phyloP scores from a whole-genome alignment of 2,329 filamentous ascomycete genomes.

The Neophaeococcomyces mojaviensis region DNA sequence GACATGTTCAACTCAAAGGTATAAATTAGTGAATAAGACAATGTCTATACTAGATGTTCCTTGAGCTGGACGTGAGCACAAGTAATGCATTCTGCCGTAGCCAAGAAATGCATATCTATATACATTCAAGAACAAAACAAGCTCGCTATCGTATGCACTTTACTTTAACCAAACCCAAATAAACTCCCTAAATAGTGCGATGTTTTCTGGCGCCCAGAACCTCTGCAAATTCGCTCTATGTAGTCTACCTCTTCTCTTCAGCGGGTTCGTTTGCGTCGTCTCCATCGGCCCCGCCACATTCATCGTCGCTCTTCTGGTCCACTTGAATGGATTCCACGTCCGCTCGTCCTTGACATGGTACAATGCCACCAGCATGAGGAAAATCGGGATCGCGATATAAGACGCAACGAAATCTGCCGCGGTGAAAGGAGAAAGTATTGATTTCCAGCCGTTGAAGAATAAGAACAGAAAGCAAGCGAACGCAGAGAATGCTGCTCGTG shows the following conservation, averaged over 20 bases:
- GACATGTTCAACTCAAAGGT: too few species aligned
- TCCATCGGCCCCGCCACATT: conserved; percentile 3
- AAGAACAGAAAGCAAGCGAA: conserved; percentile 5
- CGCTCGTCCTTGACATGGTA: conserved; percentile 8
- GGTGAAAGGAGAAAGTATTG: conserved; percentile 5
- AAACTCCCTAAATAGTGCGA: conserved; percentile 1
- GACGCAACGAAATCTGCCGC: conserved; percentile 32
- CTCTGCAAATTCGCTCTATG: conserved; percentile 1
- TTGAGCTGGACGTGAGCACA: too few species aligned
- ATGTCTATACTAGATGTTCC: too few species aligned
- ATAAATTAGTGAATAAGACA: too few species aligned
- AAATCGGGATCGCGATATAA: conserved; percentile 37
- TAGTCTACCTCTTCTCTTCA: neutral
- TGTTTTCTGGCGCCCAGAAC: conserved; percentile 1
- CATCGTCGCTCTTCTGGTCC: conserved; percentile 5
- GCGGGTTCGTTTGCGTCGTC: conserved; percentile 2
- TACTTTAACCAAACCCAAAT: conserved; percentile 7
- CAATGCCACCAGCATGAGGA: conserved; percentile 27
- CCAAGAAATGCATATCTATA: too few species aligned
- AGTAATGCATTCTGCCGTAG: too few species aligned
- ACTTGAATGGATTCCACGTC: conserved; percentile 7
- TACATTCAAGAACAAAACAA: too few species aligned
- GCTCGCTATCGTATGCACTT: too few species aligned
- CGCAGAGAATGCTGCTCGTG: neutral
- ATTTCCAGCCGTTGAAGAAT: conserved; percentile 5